A percentile compares a stretch with the other conserved stretches of the same genome.
Conservation (phyloP, 805 yeast genomes). For the Saturnispora quitensis region DNA sequence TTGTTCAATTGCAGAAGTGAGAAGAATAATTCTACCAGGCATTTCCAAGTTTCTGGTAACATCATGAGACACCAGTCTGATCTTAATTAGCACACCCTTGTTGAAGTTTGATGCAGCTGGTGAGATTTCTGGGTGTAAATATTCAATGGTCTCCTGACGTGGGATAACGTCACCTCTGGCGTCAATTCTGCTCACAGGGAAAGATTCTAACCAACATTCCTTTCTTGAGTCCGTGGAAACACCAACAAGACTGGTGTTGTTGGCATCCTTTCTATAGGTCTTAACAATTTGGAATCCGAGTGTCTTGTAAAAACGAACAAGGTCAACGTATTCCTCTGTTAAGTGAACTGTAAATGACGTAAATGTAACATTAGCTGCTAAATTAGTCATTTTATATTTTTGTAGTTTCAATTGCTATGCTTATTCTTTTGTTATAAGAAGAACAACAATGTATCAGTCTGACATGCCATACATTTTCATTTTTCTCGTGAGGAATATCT, state of each 20-base stretch:
- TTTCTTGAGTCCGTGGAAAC: slow-evolving; percentile 55
- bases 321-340: slow-evolving; percentile 34
- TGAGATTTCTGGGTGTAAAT: slow-evolving; percentile 15
- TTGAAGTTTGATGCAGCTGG: slow-evolving; percentile 13
- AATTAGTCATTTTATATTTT: slow-evolving; percentile 1
- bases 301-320: slow-evolving; percentile 47
- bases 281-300: slow-evolving; percentile 57
- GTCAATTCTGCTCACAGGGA: slow-evolving; percentile 35
- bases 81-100: slow-evolving; percentile 39
- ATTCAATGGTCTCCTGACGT: slow-evolving; percentile 30
- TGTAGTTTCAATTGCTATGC: background rate
- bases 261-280: slow-evolving; percentile 46
- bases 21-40: slow-evolving; percentile 32
- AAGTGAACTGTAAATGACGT: slow-evolving; percentile 53
- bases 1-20: slow-evolving; percentile 30
- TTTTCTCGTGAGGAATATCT: background rate
- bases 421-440: background rate
- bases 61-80: slow-evolving; percentile 33
- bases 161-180: slow-evolving; percentile 19
- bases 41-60: slow-evolving; percentile 27
- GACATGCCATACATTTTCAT: background rate
- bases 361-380: slow-evolving; percentile 35
- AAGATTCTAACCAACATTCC: slow-evolving; percentile 67
- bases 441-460: background rate
- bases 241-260: slow-evolving; percentile 32